Base-by-base conservation (phyloP, 2,329 filamentous ascomycete genomes). In the Epichloe uncinata region DNA sequence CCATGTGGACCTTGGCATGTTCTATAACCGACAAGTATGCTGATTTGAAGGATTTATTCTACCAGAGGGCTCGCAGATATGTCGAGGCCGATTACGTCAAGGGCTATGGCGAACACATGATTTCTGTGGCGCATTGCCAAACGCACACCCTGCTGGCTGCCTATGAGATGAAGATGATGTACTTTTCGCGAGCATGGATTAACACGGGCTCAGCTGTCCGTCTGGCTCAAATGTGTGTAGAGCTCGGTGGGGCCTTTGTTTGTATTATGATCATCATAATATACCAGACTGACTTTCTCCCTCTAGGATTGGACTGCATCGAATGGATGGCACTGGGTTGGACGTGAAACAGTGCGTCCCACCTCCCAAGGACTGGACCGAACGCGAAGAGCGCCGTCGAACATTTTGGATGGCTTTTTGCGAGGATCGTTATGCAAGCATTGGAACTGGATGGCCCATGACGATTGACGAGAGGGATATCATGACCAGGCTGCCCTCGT, bases 111-210 rank as follows among this genome's bases (percentile, higher is more conserved):
- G 91, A 97, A 65, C 77, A 82, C 56, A 85, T 94, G 63, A 85
- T 96, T 56, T 91, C 85, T 1, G 73, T 96, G 33, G 83, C 84
- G 15, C 87, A 95, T 65, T 86, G 84, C 47, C 93, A 98, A 64
- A 81, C 87, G 1, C 94, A 94, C 75, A 73, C 82, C 26, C 71
- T 97, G 18, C 74, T 94, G 45, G 79, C 82, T 5, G 81, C 78
- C 0, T 96, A 95, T 60, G 93, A 98, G 65, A 97, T 96, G 73
- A 95, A 91, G 69, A 85, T 87, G 77, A 95, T 97, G 87, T 94
- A 89, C 65, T 97, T 97, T 58, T 91, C 93, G 1, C 75, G 93
- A 56, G 93, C 93, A 1, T 97, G 93, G 93, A 81, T 95, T 70
- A 96, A 87, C 57, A 84, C 87, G 3, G 93, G 91, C 20, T 77